phyloP scores from a whole-genome alignment of 1,284 basidiomycete species.

The Quambalaria eucalypti region DNA sequence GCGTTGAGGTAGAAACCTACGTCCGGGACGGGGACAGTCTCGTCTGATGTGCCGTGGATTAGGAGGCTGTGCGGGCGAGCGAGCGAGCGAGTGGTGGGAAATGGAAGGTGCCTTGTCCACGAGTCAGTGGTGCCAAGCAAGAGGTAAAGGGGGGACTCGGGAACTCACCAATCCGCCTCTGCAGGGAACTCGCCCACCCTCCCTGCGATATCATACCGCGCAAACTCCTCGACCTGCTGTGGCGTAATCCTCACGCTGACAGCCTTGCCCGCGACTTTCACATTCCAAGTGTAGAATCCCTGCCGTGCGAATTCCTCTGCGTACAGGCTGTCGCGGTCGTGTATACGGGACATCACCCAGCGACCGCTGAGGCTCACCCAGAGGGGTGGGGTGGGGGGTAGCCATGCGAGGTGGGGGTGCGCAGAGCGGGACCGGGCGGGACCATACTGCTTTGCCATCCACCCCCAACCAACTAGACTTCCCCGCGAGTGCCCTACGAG shows the following conservation, averaged over 20 bases:
- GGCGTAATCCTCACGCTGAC: constrained; percentile 21
- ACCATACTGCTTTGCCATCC: constrained; percentile 12
- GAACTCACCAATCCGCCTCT: constrained; percentile 19
- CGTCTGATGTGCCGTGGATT: constrained; percentile 27
- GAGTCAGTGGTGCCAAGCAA: not conserved
- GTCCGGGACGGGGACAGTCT: constrained; percentile 24
- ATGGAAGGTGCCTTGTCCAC: not conserved
- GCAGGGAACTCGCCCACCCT: constrained; percentile 18
- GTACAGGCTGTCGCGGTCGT: constrained; percentile 21
- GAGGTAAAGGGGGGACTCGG: not conserved
- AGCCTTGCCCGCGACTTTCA: constrained; percentile 21
- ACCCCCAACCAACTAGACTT: constrained; percentile 15
- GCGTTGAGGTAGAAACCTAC: constrained; percentile 20
- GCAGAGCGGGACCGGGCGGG: not conserved
- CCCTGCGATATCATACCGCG: constrained; percentile 16
- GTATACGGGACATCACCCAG: constrained; percentile 27
- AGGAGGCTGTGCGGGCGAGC: constrained; percentile 10
- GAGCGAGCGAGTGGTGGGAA: not conserved
- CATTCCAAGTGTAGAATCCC: constrained; percentile 28
- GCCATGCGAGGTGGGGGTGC: not conserved
- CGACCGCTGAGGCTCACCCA: constrained; percentile 46
- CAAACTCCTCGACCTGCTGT: constrained; percentile 25
- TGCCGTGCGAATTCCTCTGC: constrained; percentile 17
- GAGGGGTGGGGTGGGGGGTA: constrained; percentile 51
- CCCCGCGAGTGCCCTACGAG: constrained; percentile 19